phyloP scores from a whole-genome alignment of 2,329 filamentous ascomycete species.

The Penicillium carneum region DNA sequence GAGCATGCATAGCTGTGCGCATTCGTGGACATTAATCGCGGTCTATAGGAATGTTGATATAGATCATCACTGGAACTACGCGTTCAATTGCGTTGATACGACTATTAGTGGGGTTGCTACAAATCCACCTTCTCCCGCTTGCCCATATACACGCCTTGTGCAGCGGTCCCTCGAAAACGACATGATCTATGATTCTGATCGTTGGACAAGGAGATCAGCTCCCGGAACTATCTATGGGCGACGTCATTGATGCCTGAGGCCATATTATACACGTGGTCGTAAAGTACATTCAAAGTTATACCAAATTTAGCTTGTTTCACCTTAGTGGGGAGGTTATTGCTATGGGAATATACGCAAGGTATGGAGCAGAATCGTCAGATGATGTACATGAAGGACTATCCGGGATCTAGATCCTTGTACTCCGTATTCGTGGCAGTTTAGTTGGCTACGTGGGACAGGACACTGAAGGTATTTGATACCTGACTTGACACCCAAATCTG shows the following conservation, averaged over 20 bases:
- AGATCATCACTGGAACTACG: conserved; percentile 3
- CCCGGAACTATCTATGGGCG: not conserved
- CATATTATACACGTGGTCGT: conserved; percentile 9
- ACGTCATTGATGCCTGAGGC: conserved; percentile 12
- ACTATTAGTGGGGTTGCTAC: not conserved
- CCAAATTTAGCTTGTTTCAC: conserved; percentile 12
- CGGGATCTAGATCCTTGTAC: conserved; percentile 37
- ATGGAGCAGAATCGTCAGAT: not conserved
- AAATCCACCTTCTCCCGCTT: not conserved
- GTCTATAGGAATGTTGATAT: conserved; percentile 12
- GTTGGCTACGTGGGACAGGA: conserved; percentile 37
- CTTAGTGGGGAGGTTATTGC: conserved; percentile 1
- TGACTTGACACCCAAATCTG: conserved; percentile 20
- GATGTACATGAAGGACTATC: conserved; percentile 4
- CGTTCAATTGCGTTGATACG: conserved; percentile 2
- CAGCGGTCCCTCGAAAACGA: not conserved
- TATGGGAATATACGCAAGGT: not conserved
- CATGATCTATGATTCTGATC: conserved; percentile 2
- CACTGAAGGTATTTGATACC: conserved; percentile 20
- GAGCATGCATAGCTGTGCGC: conserved; percentile 18
- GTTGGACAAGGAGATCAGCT: not conserved
- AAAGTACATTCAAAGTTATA: not conserved
- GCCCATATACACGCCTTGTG: not conserved
- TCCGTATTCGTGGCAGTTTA: conserved; percentile 25
- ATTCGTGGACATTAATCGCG: conserved; percentile 14